Base-by-base conservation (phyloP, 1,284 basidiomycete genomes). In the Leucoagaricus sp. region DNA sequence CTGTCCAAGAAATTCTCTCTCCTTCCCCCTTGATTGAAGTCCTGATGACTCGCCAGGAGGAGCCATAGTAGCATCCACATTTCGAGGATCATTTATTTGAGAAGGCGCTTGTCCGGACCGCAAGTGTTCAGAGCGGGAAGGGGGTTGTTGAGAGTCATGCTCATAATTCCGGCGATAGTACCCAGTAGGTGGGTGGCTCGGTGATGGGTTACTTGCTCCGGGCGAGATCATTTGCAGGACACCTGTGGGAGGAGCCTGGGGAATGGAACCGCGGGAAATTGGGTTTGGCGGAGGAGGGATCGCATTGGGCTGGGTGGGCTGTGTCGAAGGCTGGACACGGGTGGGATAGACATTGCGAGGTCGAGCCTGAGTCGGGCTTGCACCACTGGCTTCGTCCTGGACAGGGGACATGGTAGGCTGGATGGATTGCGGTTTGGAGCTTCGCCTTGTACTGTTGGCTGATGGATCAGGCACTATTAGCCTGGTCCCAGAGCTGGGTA, bases 141-240 rank as follows among this genome's bases (percentile, higher is more conserved):
- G 40, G 4, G 29, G 26, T 41, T 38, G 40, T 23, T 59, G 36
- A 40, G 49, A 19, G 10, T 66, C 63, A 33, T 65, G 65, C 33
- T 72, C 71, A 58, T 74, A 71, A 53, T 76, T 67, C 42, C 65
- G 65, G 21, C 72, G 69, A 62, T 76, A 72, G 56, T 75, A 70
- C 21, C 56, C 49, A 25, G 57, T 55, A 10, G 49, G 60, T 9
- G 47, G n/a, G n/a, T 44, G 40, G 25, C n/a, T 52, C 12, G 29
- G 23, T 15, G 54, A 44, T 10, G 31, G 21, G 45, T 55, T 31
- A 17, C 17, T 29, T 26, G 49, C 10, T 10, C 34, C 36, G 7
- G 48, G 42, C 12, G 51, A 48, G n/a, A n/a, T n/a, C 21, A 29
- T n/a, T 9, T 29, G 29, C 6, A 28, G 17, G n/a, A 29, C 4